Evolutionary conservation across 2,329 filamentous ascomycete species (phyloP).

Genomic region (Xylariaceae sp.): DNA sequence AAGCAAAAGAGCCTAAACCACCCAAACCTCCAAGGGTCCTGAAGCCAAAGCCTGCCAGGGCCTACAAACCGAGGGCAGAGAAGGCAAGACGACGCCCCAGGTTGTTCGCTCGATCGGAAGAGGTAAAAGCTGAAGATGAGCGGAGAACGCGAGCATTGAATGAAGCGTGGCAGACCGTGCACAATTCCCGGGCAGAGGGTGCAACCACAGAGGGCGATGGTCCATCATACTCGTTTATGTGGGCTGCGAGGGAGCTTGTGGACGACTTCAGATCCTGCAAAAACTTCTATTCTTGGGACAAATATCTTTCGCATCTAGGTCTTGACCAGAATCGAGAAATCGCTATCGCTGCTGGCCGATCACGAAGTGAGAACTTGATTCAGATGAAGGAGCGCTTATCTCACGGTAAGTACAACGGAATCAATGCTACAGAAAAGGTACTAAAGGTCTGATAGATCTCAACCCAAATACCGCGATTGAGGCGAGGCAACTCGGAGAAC

Average conservation of each 20-base stretch:
- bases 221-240: slow-evolving; percentile 52
- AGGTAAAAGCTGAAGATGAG: slow-evolving; percentile 25
- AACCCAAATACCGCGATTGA: slow-evolving; percentile 29
- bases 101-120: slow-evolving; percentile 27
- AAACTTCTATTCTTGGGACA: slow-evolving; percentile 63
- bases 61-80: slow-evolving; percentile 14
- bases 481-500: slow-evolving; percentile 23
- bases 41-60: slow-evolving; percentile 18
- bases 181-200: slow-evolving; percentile 17
- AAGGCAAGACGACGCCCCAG: slow-evolving; percentile 19
- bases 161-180: slow-evolving; percentile 35
- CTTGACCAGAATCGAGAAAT: slow-evolving; percentile 31
- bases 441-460: slow-evolving; percentile 24
- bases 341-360: slow-evolving; percentile 12
- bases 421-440: background rate
- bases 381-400: slow-evolving; percentile 53
- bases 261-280: slow-evolving; percentile 61
- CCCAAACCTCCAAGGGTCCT: slow-evolving; percentile 16
- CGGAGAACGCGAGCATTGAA: slow-evolving; percentile 28
- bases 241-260: slow-evolving; percentile 53
- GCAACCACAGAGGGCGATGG: slow-evolving; percentile 28
- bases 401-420: slow-evolving; percentile 39
- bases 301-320: slow-evolving; percentile 56
- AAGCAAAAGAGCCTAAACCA: slow-evolving; percentile 15
- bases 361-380: slow-evolving; percentile 40